Evolutionary conservation across 306 rosid species (phyloP).

Genomic region (Dicorynia guianensis): DNA sequence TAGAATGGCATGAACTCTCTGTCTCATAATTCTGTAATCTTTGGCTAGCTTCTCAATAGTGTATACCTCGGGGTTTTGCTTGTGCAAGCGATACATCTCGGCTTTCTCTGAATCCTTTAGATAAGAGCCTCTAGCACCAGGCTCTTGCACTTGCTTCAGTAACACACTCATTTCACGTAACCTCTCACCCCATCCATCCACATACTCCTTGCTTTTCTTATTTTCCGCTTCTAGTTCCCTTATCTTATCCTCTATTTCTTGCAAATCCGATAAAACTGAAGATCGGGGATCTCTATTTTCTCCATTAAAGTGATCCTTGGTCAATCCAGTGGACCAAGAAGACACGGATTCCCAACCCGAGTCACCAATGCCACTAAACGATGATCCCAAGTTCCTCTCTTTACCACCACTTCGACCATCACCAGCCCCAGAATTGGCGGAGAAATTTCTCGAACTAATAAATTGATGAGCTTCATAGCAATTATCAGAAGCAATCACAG

Average conservation of each 20-base stretch:
- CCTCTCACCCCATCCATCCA: conserved; percentile 56
- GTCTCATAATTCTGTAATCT: conserved; percentile 73
- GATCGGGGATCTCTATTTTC: conserved; percentile 27
- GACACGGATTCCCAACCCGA: conserved; percentile 58
- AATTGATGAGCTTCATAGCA: background rate
- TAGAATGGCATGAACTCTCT: conserved; percentile 74
- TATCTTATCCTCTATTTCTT: conserved; percentile 53
- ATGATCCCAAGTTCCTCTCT: conserved; percentile 41
- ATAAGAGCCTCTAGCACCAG: conserved; percentile 70
- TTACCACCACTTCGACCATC: conserved; percentile 33
- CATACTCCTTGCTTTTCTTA: conserved; percentile 41
- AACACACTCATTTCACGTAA: conserved; percentile 47
- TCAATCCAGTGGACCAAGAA: conserved; percentile 61
- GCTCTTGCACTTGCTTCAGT: conserved; percentile 62
- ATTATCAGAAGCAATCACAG: no score
- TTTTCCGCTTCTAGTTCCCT: conserved; percentile 50
- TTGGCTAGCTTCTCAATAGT: conserved; percentile 60
- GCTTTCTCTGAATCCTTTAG: conserved; percentile 72
- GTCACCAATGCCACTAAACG: conserved; percentile 37
- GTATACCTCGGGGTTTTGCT: conserved; percentile 63
- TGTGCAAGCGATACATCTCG: conserved; percentile 63
- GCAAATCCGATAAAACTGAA: conserved; percentile 41
- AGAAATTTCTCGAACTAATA: conserved; percentile 33
- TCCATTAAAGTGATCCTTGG: conserved; percentile 71
- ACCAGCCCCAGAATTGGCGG: conserved; percentile 49